Conservation (phyloP, 139 green algal species). For the Nannochloris sp. region DNA sequence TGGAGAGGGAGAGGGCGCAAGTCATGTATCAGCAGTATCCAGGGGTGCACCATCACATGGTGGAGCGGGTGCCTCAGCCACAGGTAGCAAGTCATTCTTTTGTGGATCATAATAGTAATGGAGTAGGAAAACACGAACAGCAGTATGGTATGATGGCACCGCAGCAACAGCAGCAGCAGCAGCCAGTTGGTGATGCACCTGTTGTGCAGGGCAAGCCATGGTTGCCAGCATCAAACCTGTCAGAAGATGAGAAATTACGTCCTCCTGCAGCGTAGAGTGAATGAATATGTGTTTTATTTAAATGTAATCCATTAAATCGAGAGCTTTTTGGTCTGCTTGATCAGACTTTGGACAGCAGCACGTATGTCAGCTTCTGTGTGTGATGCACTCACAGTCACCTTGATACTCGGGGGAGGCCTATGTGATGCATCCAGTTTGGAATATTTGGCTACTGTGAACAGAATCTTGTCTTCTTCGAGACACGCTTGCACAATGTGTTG, state of each 20-base stretch:
- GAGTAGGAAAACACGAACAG: too few relatives aligned
- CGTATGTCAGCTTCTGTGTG: constrained; percentile 39
- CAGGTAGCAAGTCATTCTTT: too few relatives aligned
- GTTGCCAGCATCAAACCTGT: constrained; percentile 23
- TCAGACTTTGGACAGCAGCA: constrained; percentile 33
- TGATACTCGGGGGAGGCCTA: constrained; percentile 31
- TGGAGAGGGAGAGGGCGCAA: constrained; percentile 20
- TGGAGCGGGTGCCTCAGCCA: constrained; percentile 20
- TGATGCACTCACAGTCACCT: constrained; percentile 38
- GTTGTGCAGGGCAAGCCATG: constrained; percentile 11
- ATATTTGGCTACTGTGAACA: constrained; percentile 43
- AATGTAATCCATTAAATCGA: background rate
- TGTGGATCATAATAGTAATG: background rate
- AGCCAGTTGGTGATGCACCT: constrained; percentile 2
- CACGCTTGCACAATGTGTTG: constrained; percentile 27
- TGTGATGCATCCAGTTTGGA: constrained; percentile 37
- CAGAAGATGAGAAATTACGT: constrained; percentile 27
- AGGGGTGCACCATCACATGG: constrained; percentile 1
- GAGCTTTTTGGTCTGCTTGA: background rate
- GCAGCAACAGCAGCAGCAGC: background rate
- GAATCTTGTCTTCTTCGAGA: constrained; percentile 28
- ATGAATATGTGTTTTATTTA: background rate
- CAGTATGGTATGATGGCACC: background rate
- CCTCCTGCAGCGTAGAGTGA: constrained; percentile 18
- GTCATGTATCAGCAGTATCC: constrained; percentile 26